These are phyloP conservation scores for Globisporangium carolinianum DNA, from an alignment of 352 stramenopile genomes.

Conservation along the genomic window DNA sequence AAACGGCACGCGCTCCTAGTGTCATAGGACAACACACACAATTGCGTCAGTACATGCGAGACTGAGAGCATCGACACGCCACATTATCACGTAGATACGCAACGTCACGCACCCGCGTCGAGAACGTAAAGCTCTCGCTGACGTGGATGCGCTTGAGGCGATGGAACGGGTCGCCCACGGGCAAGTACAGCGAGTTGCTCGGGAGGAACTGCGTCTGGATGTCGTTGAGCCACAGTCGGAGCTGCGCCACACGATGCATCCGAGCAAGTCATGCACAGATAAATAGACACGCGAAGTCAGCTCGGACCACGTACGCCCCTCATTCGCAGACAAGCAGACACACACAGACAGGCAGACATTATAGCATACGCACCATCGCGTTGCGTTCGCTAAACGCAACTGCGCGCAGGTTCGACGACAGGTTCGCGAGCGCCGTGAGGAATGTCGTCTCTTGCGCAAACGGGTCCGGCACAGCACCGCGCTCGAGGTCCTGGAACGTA, in stretches of 20 bases:
- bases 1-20: slow-evolving; percentile 70
- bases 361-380: slow-evolving; percentile 41
- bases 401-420: slow-evolving; percentile 68
- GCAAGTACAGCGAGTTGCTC: slow-evolving; percentile 73
- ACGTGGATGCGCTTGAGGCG: slow-evolving; percentile 74
- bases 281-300: not conserved
- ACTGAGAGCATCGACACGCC: too few relatives aligned
- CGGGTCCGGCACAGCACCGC: slow-evolving; percentile 29
- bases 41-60: not conserved
- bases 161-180: slow-evolving; percentile 70
- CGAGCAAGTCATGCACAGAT: not conserved
- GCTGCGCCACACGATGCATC: slow-evolving; percentile 15
- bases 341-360: not conserved
- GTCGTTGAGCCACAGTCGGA: slow-evolving; percentile 61
- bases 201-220: slow-evolving; percentile 62
- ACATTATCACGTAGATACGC: too few relatives aligned
- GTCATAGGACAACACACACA: slow-evolving; percentile 2
- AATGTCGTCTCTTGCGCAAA: slow-evolving; percentile 71
- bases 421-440: slow-evolving; percentile 53
- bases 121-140: slow-evolving; percentile 80
- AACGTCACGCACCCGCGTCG: slow-evolving; percentile 30
- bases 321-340: not conserved
- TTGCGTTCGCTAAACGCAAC: slow-evolving; percentile 52
- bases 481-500: slow-evolving; percentile 57
- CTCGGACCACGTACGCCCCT: too few relatives aligned